Evolutionary conservation across 2,329 filamentous ascomycete species (phyloP), one percentile per base, ranked within the genome.

Genomic region (Xylaria sp.): DNA sequence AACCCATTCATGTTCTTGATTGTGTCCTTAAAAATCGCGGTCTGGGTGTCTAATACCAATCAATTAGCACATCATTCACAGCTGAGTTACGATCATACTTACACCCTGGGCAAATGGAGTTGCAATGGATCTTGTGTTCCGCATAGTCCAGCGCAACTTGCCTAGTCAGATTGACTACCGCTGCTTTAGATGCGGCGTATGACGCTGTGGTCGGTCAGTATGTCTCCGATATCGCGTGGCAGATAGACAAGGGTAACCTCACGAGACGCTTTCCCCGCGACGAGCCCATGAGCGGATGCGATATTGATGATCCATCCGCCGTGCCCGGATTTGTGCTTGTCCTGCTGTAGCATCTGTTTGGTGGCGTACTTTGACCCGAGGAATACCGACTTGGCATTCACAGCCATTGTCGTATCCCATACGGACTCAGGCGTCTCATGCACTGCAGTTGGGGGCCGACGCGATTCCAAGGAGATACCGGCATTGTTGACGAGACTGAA

Each of bases 291-390:
- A 15, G 85, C 81, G 1, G 82, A 84, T 0, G 84, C 80, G 0
- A 83, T 82, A 62, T 86, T 87, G 51, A 87, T 80, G 58, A 87
- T 84, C 82, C 84, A 86, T 0, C 85, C 85, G 28, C 83, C 70
- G 55, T 84, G 81, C 18, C 84, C 82, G 2, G 71, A 75, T 1
- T 71, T 67, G 3, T 79, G 75, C 0, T 78, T 80, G 0, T 82
- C 77, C 69, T 89, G 87, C 7, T 78, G 77, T 12, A 87, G 76
- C 84, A 89, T 87, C 69, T 87, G 86, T 0, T 68, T 65, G 1
- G 80, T 76, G 1, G 82, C 83, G 69, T 83, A 84, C 59, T 87
- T 88, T 66, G 78, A 82, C 0, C 78, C 77, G 3, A 84, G 73
- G 59, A 82, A 84, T 2, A 82, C 78, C 0, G 79, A 80, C 13